Conservation (phyloP, 1,284 basidiomycete genomes). For the Hortiboletus rubellus region DNA sequence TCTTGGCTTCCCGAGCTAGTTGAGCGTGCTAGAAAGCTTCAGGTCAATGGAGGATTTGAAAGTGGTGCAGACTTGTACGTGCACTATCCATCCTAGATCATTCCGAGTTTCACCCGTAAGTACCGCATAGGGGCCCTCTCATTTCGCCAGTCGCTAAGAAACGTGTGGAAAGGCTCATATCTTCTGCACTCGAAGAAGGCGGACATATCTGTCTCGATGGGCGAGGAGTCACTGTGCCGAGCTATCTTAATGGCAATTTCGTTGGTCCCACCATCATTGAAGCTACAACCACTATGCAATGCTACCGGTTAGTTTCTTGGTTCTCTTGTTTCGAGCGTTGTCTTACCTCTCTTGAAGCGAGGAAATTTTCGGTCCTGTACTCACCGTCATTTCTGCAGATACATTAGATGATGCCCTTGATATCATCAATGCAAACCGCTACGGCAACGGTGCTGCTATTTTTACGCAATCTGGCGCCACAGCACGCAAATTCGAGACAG, state of each 20-base stretch:
- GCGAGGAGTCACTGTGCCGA: conserved; percentile 64
- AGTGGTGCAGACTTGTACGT: conserved; percentile 81
- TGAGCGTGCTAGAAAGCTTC: conserved; percentile 79
- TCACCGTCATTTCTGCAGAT: conserved; percentile 79
- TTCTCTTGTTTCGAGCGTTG: not conserved
- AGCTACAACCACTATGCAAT: conserved; percentile 79
- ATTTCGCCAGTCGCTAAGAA: conserved; percentile 88
- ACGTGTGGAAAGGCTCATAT: conserved; percentile 77
- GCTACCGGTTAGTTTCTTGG: conserved; percentile 69
- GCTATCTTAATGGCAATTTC: conserved; percentile 92
- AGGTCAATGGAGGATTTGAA: conserved; percentile 91
- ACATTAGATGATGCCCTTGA: conserved; percentile 90
- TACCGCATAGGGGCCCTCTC: conserved; percentile 74
- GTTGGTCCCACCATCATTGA: conserved; percentile 93
- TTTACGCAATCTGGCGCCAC: conserved; percentile 98
- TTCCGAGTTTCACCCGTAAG: conserved; percentile 4
- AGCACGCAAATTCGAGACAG: conserved; percentile 89
- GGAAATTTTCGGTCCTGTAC: conserved; percentile 95
- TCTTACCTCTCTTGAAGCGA: conserved; percentile 50
- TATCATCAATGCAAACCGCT: conserved; percentile 87
- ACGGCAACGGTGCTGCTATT: conserved; percentile 95
- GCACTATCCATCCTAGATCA: not conserved
- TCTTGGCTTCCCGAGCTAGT: conserved; percentile 87
- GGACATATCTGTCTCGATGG: conserved; percentile 91
- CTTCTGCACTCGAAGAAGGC: conserved; percentile 82